Conservation (phyloP, 2,329 filamentous ascomycete species). For the Fusarium nisikadoi region DNA sequence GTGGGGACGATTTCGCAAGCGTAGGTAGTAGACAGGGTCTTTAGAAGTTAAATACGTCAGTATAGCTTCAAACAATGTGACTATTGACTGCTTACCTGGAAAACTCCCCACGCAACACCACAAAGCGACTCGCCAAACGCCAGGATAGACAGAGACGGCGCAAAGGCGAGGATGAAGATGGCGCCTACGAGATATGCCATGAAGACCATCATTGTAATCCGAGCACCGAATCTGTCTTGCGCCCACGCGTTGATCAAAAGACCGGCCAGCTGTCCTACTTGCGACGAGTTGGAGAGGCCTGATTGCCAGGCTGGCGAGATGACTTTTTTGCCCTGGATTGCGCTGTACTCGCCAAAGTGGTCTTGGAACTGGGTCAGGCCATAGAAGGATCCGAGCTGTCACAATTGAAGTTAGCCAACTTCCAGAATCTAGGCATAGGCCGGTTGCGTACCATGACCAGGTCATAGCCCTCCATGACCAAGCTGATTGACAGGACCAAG, state of each 20-base stretch:
- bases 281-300: constrained; percentile 55
- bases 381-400: constrained; percentile 18
- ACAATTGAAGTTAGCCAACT: too few relatives aligned
- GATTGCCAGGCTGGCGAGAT: constrained; percentile 59
- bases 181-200: constrained; percentile 20
- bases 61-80: accelerated
- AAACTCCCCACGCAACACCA: constrained; percentile 52
- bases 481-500: neutral
- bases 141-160: constrained; percentile 50
- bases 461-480: constrained; percentile 43
- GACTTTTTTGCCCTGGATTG: constrained; percentile 45
- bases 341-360: constrained; percentile 18
- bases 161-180: constrained; percentile 41
- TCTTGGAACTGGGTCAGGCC: constrained; percentile 29
- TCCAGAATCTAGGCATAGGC: too few relatives aligned
- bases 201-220: constrained; percentile 35
- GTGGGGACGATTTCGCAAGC: constrained; percentile 54
- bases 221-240: constrained; percentile 51
- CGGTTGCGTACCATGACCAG: constrained; percentile 46
- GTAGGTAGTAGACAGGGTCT: constrained; percentile 55
- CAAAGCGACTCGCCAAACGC: constrained; percentile 49
- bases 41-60: neutral
- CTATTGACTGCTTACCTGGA: constrained; percentile 5
- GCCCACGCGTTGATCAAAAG: constrained; percentile 55
- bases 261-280: constrained; percentile 57